A percentile compares a stretch with the other conserved stretches of the same genome.
phyloP scores from a whole-genome alignment of 2,329 filamentous ascomycete genomes.

The Neofusicoccum sp. region DNA sequence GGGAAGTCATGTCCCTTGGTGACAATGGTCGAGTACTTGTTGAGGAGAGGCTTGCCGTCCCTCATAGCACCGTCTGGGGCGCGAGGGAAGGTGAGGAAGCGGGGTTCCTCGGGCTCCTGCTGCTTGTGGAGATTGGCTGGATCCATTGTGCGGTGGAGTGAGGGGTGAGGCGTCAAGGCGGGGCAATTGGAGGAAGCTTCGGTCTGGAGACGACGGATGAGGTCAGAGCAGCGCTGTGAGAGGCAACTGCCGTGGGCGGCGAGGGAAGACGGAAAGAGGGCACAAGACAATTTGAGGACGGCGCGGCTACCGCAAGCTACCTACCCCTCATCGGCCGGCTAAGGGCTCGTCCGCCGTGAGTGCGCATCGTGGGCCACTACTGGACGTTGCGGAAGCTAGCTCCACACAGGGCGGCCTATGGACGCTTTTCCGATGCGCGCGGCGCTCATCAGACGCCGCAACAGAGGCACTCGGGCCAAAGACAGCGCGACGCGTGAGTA shows the following conservation, averaged over 20 bases:
- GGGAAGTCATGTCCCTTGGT: slow-evolving; percentile 89
- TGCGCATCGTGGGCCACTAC: slow-evolving; percentile 5
- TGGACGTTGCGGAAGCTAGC: slow-evolving; percentile 13
- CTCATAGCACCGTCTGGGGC: slow-evolving; percentile 54
- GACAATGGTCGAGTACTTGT: slow-evolving; percentile 81
- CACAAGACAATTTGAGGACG: slow-evolving; percentile 17
- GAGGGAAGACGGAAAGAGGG: slow-evolving; percentile 1
- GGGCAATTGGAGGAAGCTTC: not conserved
- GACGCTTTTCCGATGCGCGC: slow-evolving; percentile 10
- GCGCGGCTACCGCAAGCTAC: not conserved
- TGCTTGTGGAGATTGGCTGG: slow-evolving; percentile 40
- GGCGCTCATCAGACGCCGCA: slow-evolving; percentile 8
- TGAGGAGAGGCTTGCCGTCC: slow-evolving; percentile 69
- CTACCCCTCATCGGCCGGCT: slow-evolving; percentile 19
- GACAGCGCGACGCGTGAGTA: slow-evolving; percentile 12
- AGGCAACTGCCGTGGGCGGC: not conserved
- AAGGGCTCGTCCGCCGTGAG: not conserved
- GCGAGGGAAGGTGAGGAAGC: slow-evolving; percentile 61
- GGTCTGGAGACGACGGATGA: not conserved
- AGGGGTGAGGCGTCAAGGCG: not conserved
- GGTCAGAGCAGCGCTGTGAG: not conserved
- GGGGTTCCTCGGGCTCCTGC: slow-evolving; percentile 40
- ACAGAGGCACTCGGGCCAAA: slow-evolving; percentile 5
- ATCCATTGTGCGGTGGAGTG: slow-evolving; percentile 34
- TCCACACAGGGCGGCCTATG: slow-evolving; percentile 6